Conservation (phyloP, 2,329 filamentous ascomycete species). For the Cryphonectria japonica region DNA sequence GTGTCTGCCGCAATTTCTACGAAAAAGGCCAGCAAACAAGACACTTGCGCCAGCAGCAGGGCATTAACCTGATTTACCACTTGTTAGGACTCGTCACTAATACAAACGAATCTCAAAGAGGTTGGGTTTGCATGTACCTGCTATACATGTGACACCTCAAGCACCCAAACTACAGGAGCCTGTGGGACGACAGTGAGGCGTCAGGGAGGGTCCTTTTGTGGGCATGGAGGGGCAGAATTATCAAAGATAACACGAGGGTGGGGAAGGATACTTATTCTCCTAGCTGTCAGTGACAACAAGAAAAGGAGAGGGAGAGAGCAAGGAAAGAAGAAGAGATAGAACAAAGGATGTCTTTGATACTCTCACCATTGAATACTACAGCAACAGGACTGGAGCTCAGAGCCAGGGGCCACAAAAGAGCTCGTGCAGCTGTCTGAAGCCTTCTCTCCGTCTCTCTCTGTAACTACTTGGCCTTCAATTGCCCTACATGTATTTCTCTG, state of each 20-base stretch:
- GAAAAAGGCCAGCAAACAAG: neutral
- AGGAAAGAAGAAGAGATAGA: too few species aligned
- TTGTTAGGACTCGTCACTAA: neutral
- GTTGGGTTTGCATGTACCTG: neutral
- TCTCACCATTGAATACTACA: neutral
- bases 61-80: neutral
- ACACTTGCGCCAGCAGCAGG: neutral
- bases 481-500: too few species aligned
- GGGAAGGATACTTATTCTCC: neutral
- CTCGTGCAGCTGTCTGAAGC: too few species aligned
- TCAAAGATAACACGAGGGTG: neutral
- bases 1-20: neutral
- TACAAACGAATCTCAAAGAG: too few species aligned
- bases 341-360: neutral
- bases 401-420: too few species aligned
- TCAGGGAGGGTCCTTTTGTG: neutral
- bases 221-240: neutral
- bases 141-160: neutral
- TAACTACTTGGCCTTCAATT: too few species aligned
- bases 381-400: too few species aligned
- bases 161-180: neutral
- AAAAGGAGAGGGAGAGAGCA: neutral
- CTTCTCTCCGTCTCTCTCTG: too few species aligned
- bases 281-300: neutral
- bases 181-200: neutral